Base-by-base conservation (phyloP, 192 early-diverging fungal genomes). In the Entomortierella chlamydospora region DNA sequence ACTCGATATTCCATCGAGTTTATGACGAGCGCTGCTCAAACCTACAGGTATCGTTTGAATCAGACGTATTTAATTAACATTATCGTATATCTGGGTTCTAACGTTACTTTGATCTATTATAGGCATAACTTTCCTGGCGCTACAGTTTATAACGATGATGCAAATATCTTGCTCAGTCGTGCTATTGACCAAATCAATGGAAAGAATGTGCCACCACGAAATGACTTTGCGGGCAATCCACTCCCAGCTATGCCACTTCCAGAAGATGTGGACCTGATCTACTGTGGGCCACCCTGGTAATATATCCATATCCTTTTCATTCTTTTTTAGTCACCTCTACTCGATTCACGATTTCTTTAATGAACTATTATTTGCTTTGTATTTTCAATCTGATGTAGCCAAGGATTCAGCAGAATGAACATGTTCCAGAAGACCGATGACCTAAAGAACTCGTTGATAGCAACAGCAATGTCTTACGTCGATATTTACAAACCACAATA, bases 281-380 rank as follows among this genome's bases (percentile, higher is more conserved):
- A 92, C 64, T 90, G 91, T 63, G 91, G 91, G 0, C 91, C 91
- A 20, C 90, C 91, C 3, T 93, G 91, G 82, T 73, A 57, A 63
- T 10, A 37, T 7, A 37, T 37, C 4, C 34, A 37, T 37, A 7
- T 37, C 34, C 4, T 37, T 37, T 37, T 37, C 10, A 7, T 37
- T 37, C 10, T 37, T 37, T 37, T 37, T 37, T 37, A 7, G 10
- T 37, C 34, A 10, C 34, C 34, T 4, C 10, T 4, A 7, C 10
- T 37, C 34, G 5, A 37, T 37, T 10, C 4, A 37, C 10, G 10
- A 7, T 7, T 37, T 7, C 10, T 37, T 37, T 37, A 37, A 47
- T 30, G 20, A 51, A 50, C 2, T 13, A 22, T 7, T 23, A 51
- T 26, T 4, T 64, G 4, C 20, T 22, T 22, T 20, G 15, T 69